Percentiles rank a stretch among this genome's conserved stretches.
phyloP scores from a whole-genome alignment of 2,329 filamentous ascomycete genomes.

The Microcyclospora tardicrescens region DNA sequence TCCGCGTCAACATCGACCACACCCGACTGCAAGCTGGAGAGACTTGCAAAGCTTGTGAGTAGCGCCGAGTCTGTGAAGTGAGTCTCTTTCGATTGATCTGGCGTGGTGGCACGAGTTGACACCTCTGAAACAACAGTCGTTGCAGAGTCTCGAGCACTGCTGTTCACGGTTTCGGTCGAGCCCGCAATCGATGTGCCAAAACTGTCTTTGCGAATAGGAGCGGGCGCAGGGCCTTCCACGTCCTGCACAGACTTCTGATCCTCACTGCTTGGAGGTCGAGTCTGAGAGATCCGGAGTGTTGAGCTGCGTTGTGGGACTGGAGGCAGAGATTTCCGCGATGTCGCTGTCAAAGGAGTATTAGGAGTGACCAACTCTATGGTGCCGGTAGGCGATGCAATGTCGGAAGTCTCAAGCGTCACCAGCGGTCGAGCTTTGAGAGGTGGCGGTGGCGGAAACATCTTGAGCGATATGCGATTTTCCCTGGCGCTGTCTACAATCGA shows the following conservation, averaged over 20 bases:
- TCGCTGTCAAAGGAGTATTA: neutral
- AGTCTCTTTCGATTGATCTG: constrained; percentile 47
- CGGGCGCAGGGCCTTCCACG: constrained; percentile 5
- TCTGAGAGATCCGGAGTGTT: constrained; percentile 5
- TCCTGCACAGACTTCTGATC: constrained; percentile 7
- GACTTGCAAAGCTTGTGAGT: constrained; percentile 50
- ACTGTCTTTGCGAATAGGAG: constrained; percentile 43
- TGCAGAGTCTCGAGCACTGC: constrained; percentile 62
- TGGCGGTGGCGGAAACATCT: constrained; percentile 8
- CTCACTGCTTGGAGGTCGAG: constrained; percentile 2
- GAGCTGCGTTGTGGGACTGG: constrained; percentile 1
- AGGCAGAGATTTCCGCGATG: constrained; percentile 1
- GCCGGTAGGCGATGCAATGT: constrained; percentile 1
- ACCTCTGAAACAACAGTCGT: constrained; percentile 66
- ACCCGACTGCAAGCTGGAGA: constrained; percentile 48
- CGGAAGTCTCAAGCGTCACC: neutral
- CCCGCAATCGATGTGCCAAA: constrained; percentile 64
- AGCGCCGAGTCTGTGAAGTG: constrained; percentile 39
- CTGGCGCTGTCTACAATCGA: neutral
- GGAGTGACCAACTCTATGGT: neutral
- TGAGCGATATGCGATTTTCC: constrained; percentile 11
- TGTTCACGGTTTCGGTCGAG: constrained; percentile 65
- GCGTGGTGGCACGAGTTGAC: constrained; percentile 80
- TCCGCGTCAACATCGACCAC: constrained; percentile 66
- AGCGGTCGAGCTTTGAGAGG: neutral